Percentiles rank a stretch among this genome's conserved stretches.
These are phyloP conservation scores for Melampsora occidentalis DNA, from an alignment of 1,284 basidiomycete genomes.

Conservation along the genomic window DNA sequence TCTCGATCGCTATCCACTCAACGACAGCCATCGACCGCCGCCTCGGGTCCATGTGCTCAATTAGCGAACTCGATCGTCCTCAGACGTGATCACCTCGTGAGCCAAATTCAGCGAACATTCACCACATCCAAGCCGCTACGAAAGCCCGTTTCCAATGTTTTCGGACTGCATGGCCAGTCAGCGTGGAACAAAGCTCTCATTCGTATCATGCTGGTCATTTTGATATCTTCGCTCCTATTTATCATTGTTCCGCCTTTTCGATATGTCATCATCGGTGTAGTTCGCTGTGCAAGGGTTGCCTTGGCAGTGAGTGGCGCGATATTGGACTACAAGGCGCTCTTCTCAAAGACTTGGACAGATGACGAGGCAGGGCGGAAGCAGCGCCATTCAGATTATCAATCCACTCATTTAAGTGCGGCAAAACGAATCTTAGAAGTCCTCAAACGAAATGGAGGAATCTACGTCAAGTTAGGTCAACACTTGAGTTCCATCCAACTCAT, in stretches of 20 bases:
- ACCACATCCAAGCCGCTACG: no score
- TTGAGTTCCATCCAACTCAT: constrained; percentile 68
- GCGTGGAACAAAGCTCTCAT: constrained; percentile 37
- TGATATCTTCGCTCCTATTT: constrained; percentile 52
- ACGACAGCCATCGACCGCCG: no score
- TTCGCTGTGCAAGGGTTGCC: constrained; percentile 67
- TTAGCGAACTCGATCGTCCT: no score
- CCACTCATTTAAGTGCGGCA: constrained; percentile 64
- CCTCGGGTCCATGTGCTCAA: no score
- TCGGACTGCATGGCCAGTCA: no score
- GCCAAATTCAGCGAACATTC: no score
- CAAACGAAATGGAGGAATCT: constrained; percentile 85
- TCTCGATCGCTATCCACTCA: no score
- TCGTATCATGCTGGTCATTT: constrained; percentile 49
- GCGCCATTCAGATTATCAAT: constrained; percentile 63
- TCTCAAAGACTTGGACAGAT: constrained; percentile 58
- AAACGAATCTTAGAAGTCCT: constrained; percentile 74
- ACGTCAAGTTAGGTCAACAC: constrained; percentile 70
- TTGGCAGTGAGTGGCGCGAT: constrained; percentile 59
- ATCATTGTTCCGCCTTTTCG: constrained; percentile 55
- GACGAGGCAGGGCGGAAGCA: constrained; percentile 41
- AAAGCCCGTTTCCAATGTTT: no score
- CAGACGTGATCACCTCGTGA: no score
- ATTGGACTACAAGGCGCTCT: constrained; percentile 79
- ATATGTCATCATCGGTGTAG: constrained; percentile 56